Base-by-base conservation (phyloP, 495 filamentous ascomycete genomes). In the Chaetomium fimeti region DNA sequence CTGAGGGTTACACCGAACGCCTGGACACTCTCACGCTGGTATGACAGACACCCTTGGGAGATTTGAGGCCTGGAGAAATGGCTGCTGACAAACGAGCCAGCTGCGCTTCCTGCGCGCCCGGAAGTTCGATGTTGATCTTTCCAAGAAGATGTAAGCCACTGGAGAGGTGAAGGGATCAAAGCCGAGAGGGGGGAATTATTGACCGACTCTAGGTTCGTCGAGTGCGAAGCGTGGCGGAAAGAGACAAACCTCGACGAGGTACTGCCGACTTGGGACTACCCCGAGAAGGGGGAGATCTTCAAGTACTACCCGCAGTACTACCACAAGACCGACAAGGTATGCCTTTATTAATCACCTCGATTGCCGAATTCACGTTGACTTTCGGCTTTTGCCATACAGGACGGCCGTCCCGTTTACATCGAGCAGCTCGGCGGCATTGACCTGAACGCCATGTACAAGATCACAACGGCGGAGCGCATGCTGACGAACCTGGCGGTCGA, bases 261-360 rank as follows among this genome's bases (percentile, higher is more conserved):
- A 20, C 83, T 91, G 60, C 82, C 82, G 52, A 88, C 79, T 58
- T 98, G 96, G 81, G 87, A 93, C 45, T 97, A 97, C 76, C 82
- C 79, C 28, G 95, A 97, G 84, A 96, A 96, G 83, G 77, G 83
- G 55, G 71, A 92, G 72, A 84, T 98, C 52, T 94, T 92, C 80
- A 79, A 93, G 75, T 97, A 89, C 82, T 98, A 98, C 76, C 92
- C 93, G 4, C 94, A 98, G 81, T 98, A 94, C 82, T 98, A 98
- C 77, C 94, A 98, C 84, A 97, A 96, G 81, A 98, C 91, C 7
- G 94, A 98, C 79, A 96, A 95, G 83, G 93, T 94, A 78, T 32
- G 77, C 68, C 58, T 29, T 40, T 6, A 9, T 36, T 52, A n/a
- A 9, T 11, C 12, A 2, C 22, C n/a, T 13, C 20, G 1, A 9